These are phyloP conservation scores for Colletotrichum kahawae DNA, from an alignment of 2,329 filamentous ascomycete species.

Conservation along the genomic window DNA sequence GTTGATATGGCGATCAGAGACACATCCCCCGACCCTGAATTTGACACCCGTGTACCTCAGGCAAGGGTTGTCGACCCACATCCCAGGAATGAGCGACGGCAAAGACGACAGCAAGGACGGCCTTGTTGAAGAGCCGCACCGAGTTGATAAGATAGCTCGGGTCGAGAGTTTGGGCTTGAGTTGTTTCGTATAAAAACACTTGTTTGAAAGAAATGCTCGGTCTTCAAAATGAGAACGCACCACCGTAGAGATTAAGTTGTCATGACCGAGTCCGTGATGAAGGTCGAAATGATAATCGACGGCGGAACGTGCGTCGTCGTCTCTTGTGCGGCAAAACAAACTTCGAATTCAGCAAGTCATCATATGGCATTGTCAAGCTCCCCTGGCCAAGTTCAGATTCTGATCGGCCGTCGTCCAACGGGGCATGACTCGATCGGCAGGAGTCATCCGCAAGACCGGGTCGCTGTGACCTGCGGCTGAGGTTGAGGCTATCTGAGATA, in stretches of 20 bases:
- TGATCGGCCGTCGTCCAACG: not conserved
- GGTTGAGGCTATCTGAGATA: not conserved
- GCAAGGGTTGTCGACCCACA: not conserved
- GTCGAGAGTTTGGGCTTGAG: not conserved
- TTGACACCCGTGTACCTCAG: not conserved
- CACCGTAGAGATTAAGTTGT: not conserved
- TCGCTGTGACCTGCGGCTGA: not conserved
- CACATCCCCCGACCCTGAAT: not conserved
- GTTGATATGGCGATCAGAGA: not conserved
- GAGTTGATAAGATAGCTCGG: not conserved
- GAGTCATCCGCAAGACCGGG: not conserved
- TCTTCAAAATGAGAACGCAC: not conserved
- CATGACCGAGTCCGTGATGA: not conserved
- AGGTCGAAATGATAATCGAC: not conserved
- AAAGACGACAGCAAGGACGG: not conserved
- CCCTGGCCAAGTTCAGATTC: not conserved
- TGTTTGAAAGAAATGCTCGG: not conserved
- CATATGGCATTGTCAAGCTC: not conserved
- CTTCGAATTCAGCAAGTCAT: conserved; percentile 4
- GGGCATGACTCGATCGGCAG: conserved; percentile 2
- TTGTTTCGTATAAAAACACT: not conserved
- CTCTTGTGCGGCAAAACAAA: not conserved
- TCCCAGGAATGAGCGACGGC: not conserved
- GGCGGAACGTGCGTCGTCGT: not conserved
- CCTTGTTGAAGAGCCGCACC: not conserved